These are phyloP conservation scores for Scheffersomyces lignosus DNA, from an alignment of 805 yeast genomes.

Conservation along the genomic window DNA sequence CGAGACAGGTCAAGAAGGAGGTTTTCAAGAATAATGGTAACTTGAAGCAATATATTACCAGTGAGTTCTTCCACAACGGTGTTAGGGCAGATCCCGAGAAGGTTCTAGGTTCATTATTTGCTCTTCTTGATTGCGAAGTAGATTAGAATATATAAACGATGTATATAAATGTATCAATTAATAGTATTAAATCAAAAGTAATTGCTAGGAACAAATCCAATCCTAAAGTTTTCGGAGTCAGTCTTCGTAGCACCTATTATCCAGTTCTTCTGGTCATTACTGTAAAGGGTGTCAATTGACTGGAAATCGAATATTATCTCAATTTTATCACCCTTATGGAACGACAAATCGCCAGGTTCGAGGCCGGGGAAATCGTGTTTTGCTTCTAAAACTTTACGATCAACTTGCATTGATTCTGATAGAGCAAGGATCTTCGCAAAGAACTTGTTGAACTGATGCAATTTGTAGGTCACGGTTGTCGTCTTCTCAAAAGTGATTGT, in stretches of 20 bases:
- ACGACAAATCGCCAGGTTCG: slow-evolving; percentile 39
- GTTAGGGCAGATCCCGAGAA: slow-evolving; percentile 40
- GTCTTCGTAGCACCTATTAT: slow-evolving; percentile 25
- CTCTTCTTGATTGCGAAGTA: slow-evolving; percentile 38
- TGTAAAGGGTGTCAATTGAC: slow-evolving; percentile 18
- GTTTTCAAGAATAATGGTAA: slow-evolving; percentile 32
- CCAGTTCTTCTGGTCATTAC: slow-evolving; percentile 28
- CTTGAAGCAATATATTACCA: slow-evolving; percentile 43
- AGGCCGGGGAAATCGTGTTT: slow-evolving; percentile 28
- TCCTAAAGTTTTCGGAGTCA: slow-evolving; percentile 16
- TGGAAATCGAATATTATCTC: slow-evolving; percentile 36
- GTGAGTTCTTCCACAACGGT: slow-evolving; percentile 54
- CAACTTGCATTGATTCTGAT: slow-evolving; percentile 8
- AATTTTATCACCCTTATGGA: slow-evolving; percentile 31
- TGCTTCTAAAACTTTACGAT: slow-evolving; percentile 11
- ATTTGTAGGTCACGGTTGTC: slow-evolving; percentile 23
- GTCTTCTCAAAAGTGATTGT: slow-evolving; percentile 12
- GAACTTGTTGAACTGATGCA: slow-evolving; percentile 22
- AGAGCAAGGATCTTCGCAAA: slow-evolving; percentile 15
- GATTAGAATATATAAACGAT: slow-evolving; percentile 22
- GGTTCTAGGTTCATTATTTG: slow-evolving; percentile 41
- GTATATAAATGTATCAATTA: neutral
- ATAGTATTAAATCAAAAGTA: slow-evolving; percentile 4
- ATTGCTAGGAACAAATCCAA: slow-evolving; percentile 37
- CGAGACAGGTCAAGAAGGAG: slow-evolving; percentile 34